These are phyloP conservation scores for Sarcomyxa edulis DNA, from an alignment of 768 basidiomycete species.

Conservation along the genomic window DNA sequence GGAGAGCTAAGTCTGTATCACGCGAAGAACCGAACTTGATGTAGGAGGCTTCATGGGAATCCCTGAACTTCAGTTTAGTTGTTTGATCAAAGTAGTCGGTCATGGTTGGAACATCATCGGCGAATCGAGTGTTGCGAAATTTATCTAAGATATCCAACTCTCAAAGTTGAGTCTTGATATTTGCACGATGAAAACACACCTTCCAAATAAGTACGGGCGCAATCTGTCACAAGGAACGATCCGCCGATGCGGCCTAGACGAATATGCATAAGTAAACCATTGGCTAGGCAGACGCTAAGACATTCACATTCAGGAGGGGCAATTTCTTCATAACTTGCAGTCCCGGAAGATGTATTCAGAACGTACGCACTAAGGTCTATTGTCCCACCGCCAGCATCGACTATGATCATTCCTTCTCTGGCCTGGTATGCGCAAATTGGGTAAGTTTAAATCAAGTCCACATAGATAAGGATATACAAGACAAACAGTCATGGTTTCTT, in stretches of 20 bases:
- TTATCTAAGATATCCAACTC: conserved; percentile 21
- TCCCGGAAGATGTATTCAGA: conserved; percentile 15
- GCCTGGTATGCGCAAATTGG: conserved; percentile 29
- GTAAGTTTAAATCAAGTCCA: not conserved
- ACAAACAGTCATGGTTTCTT: conserved; percentile 25
- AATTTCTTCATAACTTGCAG: conserved; percentile 39
- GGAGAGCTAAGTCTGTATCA: conserved; percentile 32
- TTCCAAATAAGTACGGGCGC: conserved; percentile 33
- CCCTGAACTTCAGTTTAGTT: conserved; percentile 39
- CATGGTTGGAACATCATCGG: conserved; percentile 37
- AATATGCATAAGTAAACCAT: too few species aligned
- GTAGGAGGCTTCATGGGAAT: conserved; percentile 32
- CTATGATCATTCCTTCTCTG: conserved; percentile 43
- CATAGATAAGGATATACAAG: not conserved
- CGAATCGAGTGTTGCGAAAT: conserved; percentile 33
- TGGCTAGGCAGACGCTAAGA: too few species aligned
- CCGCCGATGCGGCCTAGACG: conserved; percentile 41
- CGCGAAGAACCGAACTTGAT: conserved; percentile 40
- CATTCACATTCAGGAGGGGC: conserved; percentile 37
- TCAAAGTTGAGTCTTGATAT: conserved; percentile 9
- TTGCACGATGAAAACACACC: conserved; percentile 23
- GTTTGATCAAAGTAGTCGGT: conserved; percentile 38
- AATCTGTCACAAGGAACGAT: conserved; percentile 44
- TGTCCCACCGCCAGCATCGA: conserved; percentile 61
- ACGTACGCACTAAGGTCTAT: conserved; percentile 55